Evolutionary conservation across 2,329 filamentous ascomycete species (phyloP).

Genomic region (Colletotrichum sublineola): DNA sequence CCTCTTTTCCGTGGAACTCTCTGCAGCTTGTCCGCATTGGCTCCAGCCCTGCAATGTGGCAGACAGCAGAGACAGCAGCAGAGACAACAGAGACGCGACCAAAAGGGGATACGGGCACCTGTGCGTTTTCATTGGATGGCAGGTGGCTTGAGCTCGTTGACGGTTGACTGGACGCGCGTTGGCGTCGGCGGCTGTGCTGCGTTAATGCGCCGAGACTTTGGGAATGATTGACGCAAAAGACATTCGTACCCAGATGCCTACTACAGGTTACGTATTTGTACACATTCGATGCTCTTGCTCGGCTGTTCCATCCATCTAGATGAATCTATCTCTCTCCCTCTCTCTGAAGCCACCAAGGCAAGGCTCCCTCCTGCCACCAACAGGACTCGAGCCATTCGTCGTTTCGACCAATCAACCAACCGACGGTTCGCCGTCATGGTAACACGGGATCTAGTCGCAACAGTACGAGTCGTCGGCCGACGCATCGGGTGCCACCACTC

Average conservation of each 20-base stretch:
- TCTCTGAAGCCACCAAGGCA: background rate
- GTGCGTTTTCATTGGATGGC: slow-evolving; percentile 39
- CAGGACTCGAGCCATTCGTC: too few relatives aligned
- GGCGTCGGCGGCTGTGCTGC: slow-evolving; percentile 26
- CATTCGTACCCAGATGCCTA: background rate
- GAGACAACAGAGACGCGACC: background rate
- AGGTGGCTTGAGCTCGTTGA: slow-evolving; percentile 20
- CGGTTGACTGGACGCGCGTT: slow-evolving; percentile 11
- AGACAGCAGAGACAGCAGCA: background rate
- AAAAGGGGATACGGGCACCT: slow-evolving; percentile 7
- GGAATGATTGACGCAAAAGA: slow-evolving; percentile 2
- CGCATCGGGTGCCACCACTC: slow-evolving; percentile 20
- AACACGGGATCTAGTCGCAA: background rate
- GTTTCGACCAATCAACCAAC: background rate
- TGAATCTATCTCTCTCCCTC: too few relatives aligned
- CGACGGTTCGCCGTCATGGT: slow-evolving; percentile 5
- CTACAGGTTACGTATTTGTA: background rate
- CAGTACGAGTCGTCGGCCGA: slow-evolving; percentile 6
- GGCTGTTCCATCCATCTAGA: background rate
- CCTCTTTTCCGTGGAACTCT: slow-evolving; percentile 10
- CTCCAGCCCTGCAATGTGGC: slow-evolving; percentile 17
- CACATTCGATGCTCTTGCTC: background rate
- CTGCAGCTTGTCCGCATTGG: slow-evolving; percentile 10
- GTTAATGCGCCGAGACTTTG: background rate
- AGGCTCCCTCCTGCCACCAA: background rate